Evolutionary conservation across 495 filamentous ascomycete genomes (phyloP).

Genomic region (Elaphomyces granulatus): DNA sequence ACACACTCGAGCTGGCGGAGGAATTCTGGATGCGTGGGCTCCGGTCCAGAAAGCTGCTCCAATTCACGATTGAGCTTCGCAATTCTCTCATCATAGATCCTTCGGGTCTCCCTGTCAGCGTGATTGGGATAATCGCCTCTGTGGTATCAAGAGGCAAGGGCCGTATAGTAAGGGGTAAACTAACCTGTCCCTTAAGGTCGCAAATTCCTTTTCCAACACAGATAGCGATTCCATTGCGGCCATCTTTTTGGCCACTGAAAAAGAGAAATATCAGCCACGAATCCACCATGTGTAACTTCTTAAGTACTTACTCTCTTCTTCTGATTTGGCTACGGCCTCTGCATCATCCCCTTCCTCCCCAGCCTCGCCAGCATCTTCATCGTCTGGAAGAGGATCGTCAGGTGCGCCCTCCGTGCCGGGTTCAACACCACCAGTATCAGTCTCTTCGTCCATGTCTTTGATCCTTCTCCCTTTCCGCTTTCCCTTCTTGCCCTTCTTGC

Average conservation of each 20-base stretch:
- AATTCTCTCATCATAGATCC: constrained; percentile 76
- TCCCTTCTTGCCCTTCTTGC: constrained; percentile 29
- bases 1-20: constrained; percentile 73
- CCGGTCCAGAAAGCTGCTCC: constrained; percentile 58
- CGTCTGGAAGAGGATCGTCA: constrained; percentile 30
- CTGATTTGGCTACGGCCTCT: constrained; percentile 24
- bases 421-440: constrained; percentile 16
- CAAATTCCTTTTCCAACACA: constrained; percentile 71
- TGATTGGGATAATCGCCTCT: too few relatives aligned
- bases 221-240: constrained; percentile 66
- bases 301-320: constrained; percentile 60
- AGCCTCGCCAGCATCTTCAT: constrained; percentile 30
- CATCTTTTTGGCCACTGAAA: constrained; percentile 60
- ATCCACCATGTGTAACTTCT: too few relatives aligned
- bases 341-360: constrained; percentile 29
- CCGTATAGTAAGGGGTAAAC: constrained; percentile 13
- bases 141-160: not conserved
- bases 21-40: constrained; percentile 76
- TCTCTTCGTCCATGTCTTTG: constrained; percentile 26
- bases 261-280: too few relatives aligned
- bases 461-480: constrained; percentile 31
- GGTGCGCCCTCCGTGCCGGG: constrained; percentile 14
- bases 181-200: constrained; percentile 73
- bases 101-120: too few relatives aligned
- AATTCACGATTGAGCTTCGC: constrained; percentile 71